Evolutionary conservation across 805 yeast genomes (phyloP), one percentile per base, ranked within the genome.

Genomic region (Sugiyamaella lignohabitans): DNA sequence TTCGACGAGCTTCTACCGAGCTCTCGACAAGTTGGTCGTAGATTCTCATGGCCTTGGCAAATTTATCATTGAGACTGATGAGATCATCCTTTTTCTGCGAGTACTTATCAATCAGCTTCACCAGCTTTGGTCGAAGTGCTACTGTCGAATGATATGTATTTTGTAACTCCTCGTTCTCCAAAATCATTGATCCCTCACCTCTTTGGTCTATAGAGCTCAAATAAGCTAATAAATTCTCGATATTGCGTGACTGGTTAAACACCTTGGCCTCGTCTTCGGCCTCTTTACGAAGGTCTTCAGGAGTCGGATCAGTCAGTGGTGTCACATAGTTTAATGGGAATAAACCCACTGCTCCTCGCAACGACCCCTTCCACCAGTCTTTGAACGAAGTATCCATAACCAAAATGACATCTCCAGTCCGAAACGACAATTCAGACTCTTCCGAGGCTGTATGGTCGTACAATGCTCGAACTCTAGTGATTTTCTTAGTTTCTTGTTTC

Each of bases 281-380:
- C 56, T 82, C 84, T 22, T 68, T 64, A 5, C 66, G 65, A 3
- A 82, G 51, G 53, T 88, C 89, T 42, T 74, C 73, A 2, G 76
- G 72, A 0, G 86, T 71, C 30, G 83, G 81, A 40, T 80, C 83
- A 1, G 80, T 76, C 3, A 88, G 68, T 1, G 88, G 88, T 0
- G 86, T 76, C 1, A 93, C 98, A 60, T 93, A 91, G 62, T 91
- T 91, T 49, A 86, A 74, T 0, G 98, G 98, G 65, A 91, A 88
- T 11, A 93, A 82, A 17, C 98, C 98, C 43, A 80, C 72, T 46
- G 74, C 75, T 1, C 96, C 96, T 46, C 76, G 73, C 43, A 91
- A 66, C 4, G 91, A 78, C 14, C 98, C 98, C 54, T 87, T 75
- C 83, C 96, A 86, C 98, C 98, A 91, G 60, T 91, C 98, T 52